phyloP scores from a whole-genome alignment of 192 early-diverging fungal genomes.

The Backusella tuberculispora region DNA sequence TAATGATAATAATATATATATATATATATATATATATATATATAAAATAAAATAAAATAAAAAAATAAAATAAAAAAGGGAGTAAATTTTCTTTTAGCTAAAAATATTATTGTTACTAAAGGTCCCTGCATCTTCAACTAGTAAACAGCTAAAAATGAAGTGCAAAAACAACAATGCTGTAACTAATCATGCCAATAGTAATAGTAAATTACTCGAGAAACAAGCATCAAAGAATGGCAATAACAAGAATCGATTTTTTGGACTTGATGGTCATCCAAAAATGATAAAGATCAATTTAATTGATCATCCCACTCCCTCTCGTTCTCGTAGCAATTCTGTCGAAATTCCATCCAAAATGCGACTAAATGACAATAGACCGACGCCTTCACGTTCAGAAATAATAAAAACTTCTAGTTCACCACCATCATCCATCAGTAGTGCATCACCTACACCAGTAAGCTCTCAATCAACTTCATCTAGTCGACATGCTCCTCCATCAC shows the following conservation, averaged over 20 bases:
- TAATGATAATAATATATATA: not conserved
- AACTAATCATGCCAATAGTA: not conserved
- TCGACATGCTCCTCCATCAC: not conserved
- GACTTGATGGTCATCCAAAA: not conserved
- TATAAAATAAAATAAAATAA: not conserved
- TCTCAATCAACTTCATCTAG: not conserved
- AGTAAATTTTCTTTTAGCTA: conserved; percentile 3
- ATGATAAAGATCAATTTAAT: not conserved
- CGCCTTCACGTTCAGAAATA: conserved; percentile 21
- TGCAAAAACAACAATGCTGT: not conserved
- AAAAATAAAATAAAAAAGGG: no score
- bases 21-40: conserved; percentile 2
- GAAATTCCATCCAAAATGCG: conserved; percentile 14
- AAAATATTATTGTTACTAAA: conserved; percentile 13
- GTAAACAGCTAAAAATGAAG: conserved; percentile 9
- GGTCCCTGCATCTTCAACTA: conserved; percentile 17
- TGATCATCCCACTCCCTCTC: conserved; percentile 2
- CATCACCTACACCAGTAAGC: conserved; percentile 2
- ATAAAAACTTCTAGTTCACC: conserved; percentile 15
- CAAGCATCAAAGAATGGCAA: not conserved
- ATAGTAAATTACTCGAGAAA: not conserved
- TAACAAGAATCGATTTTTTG: not conserved
- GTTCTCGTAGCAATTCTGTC: conserved; percentile 28
- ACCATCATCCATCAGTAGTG: not conserved
- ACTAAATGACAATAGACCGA: conserved; percentile 9